Evolutionary conservation across 306 rosid species (phyloP), one percentile per base, ranked within the genome.

Genomic region (Castanea sativa): DNA sequence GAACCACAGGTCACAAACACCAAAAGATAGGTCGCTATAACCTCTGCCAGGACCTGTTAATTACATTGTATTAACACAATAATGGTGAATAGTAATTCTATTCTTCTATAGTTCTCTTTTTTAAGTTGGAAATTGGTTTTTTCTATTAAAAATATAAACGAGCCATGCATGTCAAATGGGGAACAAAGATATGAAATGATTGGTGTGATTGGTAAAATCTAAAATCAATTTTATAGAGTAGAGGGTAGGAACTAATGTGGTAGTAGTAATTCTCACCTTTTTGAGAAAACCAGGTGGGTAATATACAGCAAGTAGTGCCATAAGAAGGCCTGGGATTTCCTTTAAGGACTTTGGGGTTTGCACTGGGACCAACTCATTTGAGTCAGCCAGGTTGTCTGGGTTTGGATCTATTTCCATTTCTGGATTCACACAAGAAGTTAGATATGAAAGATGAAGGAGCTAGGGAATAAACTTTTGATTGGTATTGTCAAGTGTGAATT

Each of bases 1-100:
- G 88, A 43, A 1, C 93, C 98, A 80, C 94, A 88, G 2, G 89
- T 88, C 73, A 88, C 94, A 79, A 94, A 94, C 83, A 94, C 98
- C 84, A 94, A 73, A 14, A 94, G 64, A 75, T 69, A 89, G 0
- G 94, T 94, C 0, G 97, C 94, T 70, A 92, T 89, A 0, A 73
- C 80, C 85, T 94, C 97, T 4, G 97, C 97, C 79, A 88, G 58
- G 76, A 92, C 89, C 98, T 92, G 79, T 67, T 38, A 38, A 38
- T 38, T 16, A 16, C 4, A 19, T 43, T 30, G 56, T 15, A 55
- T 67, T 35, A 74, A 23, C 19, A 30, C 10, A 32, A 67, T 25
- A 45, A 80, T 38, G 11, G 2, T 30, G 33, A 33, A 6, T 7
- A 12, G 3, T 8, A 38, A 38, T 38, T 38, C 45, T 38, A 21